Evolutionary conservation across 139 green algal species (phyloP).

Genomic region (Chlorella ohadii): DNA sequence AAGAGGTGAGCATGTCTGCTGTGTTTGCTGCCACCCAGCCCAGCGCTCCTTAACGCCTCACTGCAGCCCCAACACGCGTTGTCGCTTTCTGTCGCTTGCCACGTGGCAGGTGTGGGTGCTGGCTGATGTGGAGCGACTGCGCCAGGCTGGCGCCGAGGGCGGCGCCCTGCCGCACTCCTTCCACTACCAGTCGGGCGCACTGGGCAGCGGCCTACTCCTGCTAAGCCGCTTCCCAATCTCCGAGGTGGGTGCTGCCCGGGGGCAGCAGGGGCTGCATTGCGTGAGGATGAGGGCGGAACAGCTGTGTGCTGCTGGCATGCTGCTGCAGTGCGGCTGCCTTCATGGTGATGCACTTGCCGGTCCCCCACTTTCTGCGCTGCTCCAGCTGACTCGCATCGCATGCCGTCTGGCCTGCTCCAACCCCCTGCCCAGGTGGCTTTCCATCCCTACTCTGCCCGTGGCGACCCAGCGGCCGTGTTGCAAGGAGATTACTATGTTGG

Average conservation of each 20-base stretch:
- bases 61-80: too few species aligned
- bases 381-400: too few species aligned
- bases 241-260: neutral
- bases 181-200: slow-evolving; percentile 59
- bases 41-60: too few species aligned
- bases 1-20: slow-evolving; percentile 36
- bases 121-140: slow-evolving; percentile 51
- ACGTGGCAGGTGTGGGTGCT: slow-evolving; percentile 56
- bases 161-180: slow-evolving; percentile 42
- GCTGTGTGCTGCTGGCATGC: neutral
- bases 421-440: slow-evolving; percentile 36
- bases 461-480: slow-evolving; percentile 46
- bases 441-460: slow-evolving; percentile 43
- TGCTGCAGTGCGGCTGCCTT: neutral
- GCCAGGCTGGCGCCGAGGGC: slow-evolving; percentile 19
- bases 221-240: slow-evolving; percentile 48
- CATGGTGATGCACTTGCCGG: too few species aligned
- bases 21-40: too few species aligned
- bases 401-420: neutral
- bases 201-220: slow-evolving; percentile 62
- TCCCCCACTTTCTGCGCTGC: too few species aligned
- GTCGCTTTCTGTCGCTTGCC: too few species aligned
- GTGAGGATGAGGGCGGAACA: too few species aligned
- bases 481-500: slow-evolving; percentile 63
- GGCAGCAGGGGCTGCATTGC: too few species aligned